These are phyloP conservation scores for Selenicereus undatus DNA, from an alignment of 148 eudicot genomes.

Conservation along the genomic window DNA sequence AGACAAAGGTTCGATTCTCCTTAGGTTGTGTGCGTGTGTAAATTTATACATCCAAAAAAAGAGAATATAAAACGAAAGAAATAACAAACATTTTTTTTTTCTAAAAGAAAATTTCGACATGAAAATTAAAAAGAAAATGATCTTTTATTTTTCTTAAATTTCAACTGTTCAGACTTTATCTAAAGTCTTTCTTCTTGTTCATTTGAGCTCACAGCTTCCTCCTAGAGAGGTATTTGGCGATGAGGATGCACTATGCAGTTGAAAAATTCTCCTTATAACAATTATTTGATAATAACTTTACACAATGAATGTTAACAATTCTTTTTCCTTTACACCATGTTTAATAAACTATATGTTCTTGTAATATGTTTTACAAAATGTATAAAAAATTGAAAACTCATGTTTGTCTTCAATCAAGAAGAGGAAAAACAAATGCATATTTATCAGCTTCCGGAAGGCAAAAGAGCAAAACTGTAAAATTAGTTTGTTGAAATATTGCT, in stretches of 20 bases:
- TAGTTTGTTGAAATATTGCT: not conserved
- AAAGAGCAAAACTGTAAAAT: not conserved
- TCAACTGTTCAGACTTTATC: not conserved
- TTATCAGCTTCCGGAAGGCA: not conserved
- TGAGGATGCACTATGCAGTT: not conserved
- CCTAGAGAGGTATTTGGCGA: not conserved
- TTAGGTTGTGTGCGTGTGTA: too few species aligned
- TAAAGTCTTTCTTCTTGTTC: not conserved
- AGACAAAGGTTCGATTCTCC: not conserved
- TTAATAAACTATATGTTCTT: not conserved
- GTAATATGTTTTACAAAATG: not conserved
- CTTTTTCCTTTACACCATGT: not conserved
- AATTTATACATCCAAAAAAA: too few species aligned
- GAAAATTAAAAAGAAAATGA: too few species aligned
- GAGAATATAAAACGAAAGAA: too few species aligned
- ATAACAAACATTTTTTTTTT: too few species aligned
- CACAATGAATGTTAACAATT: not conserved
- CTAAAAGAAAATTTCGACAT: too few species aligned
- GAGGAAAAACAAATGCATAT: not conserved
- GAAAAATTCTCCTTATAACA: not conserved
- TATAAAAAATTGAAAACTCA: not conserved
- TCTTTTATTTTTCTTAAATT: too few species aligned
- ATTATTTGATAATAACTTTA: not conserved
- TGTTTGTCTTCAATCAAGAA: not conserved
- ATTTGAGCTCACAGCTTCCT: not conserved